These are phyloP conservation scores for Pneumocystis wakefieldiae DNA, from an alignment of 1,139 yeast species.

Conservation along the genomic window DNA sequence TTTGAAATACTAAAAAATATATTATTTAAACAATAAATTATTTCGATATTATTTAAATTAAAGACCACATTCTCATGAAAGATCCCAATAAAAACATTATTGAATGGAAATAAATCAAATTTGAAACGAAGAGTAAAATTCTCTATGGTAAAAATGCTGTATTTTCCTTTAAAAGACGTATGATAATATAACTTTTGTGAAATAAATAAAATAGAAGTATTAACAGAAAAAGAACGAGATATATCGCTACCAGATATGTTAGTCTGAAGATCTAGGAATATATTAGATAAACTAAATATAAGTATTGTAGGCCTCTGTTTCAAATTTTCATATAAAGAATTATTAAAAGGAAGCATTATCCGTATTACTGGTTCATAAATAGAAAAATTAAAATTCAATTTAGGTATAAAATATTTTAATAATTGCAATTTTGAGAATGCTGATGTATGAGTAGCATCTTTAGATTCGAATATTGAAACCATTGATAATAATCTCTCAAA, in stretches of 20 bases:
- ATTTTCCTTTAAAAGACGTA: background rate
- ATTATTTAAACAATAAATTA: background rate
- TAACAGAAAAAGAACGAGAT: slow-evolving; percentile 18
- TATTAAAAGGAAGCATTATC: slow-evolving; percentile 13
- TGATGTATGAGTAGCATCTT: background rate
- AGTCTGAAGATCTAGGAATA: slow-evolving; percentile 21
- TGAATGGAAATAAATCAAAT: background rate
- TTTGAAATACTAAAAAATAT: background rate
- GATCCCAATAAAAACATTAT: background rate
- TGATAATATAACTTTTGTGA: slow-evolving; percentile 12
- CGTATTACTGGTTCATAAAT: slow-evolving; percentile 29
- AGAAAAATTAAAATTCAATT: slow-evolving; percentile 23
- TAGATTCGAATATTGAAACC: slow-evolving; percentile 7
- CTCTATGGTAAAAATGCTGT: background rate
- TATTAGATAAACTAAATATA: slow-evolving; percentile 18
- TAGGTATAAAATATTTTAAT: slow-evolving; percentile 18
- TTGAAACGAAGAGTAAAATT: background rate
- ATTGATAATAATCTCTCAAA: slow-evolving; percentile 12
- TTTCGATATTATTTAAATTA: background rate
- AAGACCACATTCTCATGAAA: background rate
- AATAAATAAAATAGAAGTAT: slow-evolving; percentile 19
- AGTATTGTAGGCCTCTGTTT: slow-evolving; percentile 10
- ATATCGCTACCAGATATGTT: slow-evolving; percentile 21
- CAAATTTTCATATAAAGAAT: background rate
- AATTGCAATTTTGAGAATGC: background rate